These are phyloP conservation scores for Serendipita sp. DNA, from an alignment of 768 basidiomycete species.

Conservation along the genomic window DNA sequence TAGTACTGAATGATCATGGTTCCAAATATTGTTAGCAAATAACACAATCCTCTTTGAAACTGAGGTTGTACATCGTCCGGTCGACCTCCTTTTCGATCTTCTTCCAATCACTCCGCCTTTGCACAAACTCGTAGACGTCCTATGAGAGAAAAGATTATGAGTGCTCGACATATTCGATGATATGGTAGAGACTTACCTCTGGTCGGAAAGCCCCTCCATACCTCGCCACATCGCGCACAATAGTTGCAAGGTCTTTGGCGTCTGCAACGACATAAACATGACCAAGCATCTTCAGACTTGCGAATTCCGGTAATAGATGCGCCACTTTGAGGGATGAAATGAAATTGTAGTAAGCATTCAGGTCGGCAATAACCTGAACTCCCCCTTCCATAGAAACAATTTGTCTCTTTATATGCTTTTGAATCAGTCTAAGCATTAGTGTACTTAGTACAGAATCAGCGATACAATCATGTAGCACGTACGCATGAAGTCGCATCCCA, in stretches of 20 bases:
- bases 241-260: conserved; percentile 90
- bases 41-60: conserved; percentile 83
- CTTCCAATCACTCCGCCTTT: conserved; percentile 91
- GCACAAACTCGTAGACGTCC: conserved; percentile 95
- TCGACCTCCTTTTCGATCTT: conserved; percentile 94
- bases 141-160: conserved; percentile 15
- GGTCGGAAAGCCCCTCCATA: conserved; percentile 92
- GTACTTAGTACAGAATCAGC: conserved; percentile 12
- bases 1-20: too few relatives aligned
- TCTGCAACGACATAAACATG: conserved; percentile 93
- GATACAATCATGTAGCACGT: conserved; percentile 20
- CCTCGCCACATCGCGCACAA: conserved; percentile 85
- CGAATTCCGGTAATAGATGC: conserved; percentile 74
- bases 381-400: conserved; percentile 91
- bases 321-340: conserved; percentile 73
- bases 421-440: conserved; percentile 49
- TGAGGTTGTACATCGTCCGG: conserved; percentile 86
- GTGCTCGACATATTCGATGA: neutral
- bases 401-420: conserved; percentile 92
- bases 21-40: conserved; percentile 19
- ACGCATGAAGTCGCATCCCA: conserved; percentile 76
- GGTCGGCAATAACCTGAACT: conserved; percentile 88
- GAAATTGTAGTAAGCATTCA: conserved; percentile 87
- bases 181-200: conserved; percentile 39
- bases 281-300: conserved; percentile 91